Base-by-base conservation (phyloP, 164 flowering plant species). In the Euptelea pleiosperma region DNA sequence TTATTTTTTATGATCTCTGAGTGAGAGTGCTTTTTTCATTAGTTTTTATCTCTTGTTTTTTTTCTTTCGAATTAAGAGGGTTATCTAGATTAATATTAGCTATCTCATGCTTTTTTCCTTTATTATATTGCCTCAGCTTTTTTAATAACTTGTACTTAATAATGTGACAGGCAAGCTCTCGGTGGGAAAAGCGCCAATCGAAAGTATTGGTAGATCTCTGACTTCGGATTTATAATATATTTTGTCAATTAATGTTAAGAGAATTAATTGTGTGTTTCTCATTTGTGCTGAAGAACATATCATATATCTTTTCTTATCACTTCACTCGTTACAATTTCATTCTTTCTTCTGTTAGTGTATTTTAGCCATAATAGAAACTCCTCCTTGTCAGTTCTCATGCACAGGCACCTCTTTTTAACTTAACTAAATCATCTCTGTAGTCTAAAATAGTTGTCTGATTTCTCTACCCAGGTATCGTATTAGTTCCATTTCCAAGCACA, bases 111-210 rank as follows among this genome's bases (percentile, higher is more conserved):
- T 24, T 31, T 34, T 42, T 1, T 28, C 5, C 8, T 14, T 4
- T 31, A 15, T 33, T 7, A 8, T 22, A 30, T 43, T 9, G 60
- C 24, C 37, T 62, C 25, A 6, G 31, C 10, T 31, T 57, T 42
- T n/a, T 52, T 47, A 16, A 9, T 8, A 22, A 33, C 26, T 22
- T 4, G 19, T 47, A 18, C 34, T 22, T 12, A 30, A 37, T 58
- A 2, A 14, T 58, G 18, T 66, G 22, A 66, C 96, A 93, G 97
- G 98, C 97, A 58, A 79, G 75, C 70, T 63, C 82, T 22, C 76
- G 96, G 39, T 93, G 98, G 98, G 84, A 93, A 69, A 93, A 87
- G 70, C 85, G 97, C 51, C 98, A 93, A 68, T 66, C 73, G 19
- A 82, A 86, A 79, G 82, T 88, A 53, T 71, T 87, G 97, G 98